These are phyloP conservation scores for Pestalotiopsis sp. DNA, from an alignment of 2,329 filamentous ascomycete species.

Conservation along the genomic window DNA sequence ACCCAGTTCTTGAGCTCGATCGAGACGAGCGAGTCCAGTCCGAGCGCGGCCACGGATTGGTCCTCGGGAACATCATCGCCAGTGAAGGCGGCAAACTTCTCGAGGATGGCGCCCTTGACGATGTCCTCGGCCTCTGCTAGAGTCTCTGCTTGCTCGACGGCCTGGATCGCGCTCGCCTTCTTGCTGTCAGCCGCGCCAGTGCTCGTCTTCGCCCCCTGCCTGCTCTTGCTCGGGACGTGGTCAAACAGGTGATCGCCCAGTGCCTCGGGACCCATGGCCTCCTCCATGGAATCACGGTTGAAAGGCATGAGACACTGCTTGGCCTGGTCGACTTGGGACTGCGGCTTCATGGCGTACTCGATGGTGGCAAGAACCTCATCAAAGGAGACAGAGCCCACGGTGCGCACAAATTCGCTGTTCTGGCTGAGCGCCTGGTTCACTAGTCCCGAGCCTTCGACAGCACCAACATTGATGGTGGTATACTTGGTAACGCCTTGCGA, in stretches of 20 bases:
- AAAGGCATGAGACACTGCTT: constrained; percentile 21
- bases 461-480: constrained; percentile 18
- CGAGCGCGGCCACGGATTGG: constrained; percentile 11
- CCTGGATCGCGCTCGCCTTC: constrained; percentile 8
- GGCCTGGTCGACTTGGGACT: constrained; percentile 14
- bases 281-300: constrained; percentile 19
- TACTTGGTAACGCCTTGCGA: constrained; percentile 15
- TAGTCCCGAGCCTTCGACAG: constrained; percentile 18
- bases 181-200: background rate
- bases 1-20: constrained; percentile 17
- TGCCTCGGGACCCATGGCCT: constrained; percentile 16
- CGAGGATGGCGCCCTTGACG: constrained; percentile 16
- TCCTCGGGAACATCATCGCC: constrained; percentile 17
- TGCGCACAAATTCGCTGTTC: constrained; percentile 15
- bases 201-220: background rate
- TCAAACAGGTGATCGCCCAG: constrained; percentile 18
- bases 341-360: constrained; percentile 21
- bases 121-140: constrained; percentile 18
- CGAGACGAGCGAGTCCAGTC: constrained; percentile 14
- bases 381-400: constrained; percentile 19
- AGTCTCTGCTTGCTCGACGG: constrained; percentile 14
- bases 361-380: constrained; percentile 17
- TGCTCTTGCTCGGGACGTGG: constrained; percentile 17
- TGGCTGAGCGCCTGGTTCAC: constrained; percentile 13
- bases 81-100: constrained; percentile 13